Evolutionary conservation across 345 rosid species (phyloP).

Genomic region (Rhodamnia argentea): DNA sequence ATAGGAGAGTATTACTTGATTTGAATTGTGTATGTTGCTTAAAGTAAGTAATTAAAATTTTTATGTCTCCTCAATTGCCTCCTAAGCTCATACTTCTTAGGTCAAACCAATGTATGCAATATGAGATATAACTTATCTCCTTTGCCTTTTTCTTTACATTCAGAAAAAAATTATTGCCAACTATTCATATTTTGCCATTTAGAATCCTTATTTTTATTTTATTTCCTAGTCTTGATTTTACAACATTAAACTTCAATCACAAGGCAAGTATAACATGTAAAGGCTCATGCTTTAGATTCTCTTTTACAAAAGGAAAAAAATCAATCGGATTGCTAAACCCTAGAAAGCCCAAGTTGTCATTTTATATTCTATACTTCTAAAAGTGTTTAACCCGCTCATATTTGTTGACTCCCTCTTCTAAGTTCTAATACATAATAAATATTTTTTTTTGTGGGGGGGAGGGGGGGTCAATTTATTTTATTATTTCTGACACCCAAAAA

Average conservation of each 20-base stretch:
- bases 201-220: not conserved
- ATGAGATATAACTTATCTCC: not conserved
- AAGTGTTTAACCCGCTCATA: not conserved
- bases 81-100: not conserved
- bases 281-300: not conserved
- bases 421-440: not conserved
- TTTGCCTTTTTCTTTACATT: not conserved
- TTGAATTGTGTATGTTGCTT: fast-evolving
- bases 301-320: not conserved
- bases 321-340: not conserved
- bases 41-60: not conserved
- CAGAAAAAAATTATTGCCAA: not conserved
- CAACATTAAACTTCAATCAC: not conserved
- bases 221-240: not conserved
- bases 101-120: not conserved
- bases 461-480: not conserved
- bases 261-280: not conserved
- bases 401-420: not conserved
- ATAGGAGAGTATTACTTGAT: not conserved
- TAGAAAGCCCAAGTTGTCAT: not conserved
- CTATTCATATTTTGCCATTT: not conserved
- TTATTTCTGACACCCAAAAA: not conserved
- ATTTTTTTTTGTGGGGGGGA: no score
- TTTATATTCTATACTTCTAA: not conserved
- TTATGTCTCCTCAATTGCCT: not conserved